Percentiles rank a stretch among this genome's conserved stretches.
phyloP scores from a whole-genome alignment of 2,329 filamentous ascomycete species.

The Cordyceps fumosorosea region DNA sequence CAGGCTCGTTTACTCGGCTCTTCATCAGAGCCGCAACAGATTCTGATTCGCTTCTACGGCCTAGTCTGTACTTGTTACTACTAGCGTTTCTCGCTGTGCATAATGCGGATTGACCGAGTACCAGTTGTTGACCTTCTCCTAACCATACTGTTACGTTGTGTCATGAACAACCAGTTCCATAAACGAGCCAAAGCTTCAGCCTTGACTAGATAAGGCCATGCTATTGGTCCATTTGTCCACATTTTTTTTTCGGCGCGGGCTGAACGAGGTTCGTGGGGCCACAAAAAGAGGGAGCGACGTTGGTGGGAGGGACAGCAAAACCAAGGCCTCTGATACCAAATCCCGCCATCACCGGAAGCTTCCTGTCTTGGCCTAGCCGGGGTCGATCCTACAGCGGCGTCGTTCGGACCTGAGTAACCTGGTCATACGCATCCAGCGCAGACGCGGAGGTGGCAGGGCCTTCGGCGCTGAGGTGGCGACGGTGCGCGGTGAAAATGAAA shows the following conservation, averaged over 20 bases:
- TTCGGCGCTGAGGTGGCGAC: neutral
- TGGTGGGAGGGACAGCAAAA: neutral
- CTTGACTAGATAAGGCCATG: neutral
- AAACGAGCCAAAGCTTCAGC: neutral
- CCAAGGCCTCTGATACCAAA: neutral
- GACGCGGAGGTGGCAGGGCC: neutral
- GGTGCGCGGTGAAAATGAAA: neutral
- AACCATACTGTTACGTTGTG: too few species aligned
- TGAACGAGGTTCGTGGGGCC: neutral
- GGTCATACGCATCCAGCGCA: too few species aligned
- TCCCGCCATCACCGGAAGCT: neutral
- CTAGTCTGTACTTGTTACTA: too few species aligned
- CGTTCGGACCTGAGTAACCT: neutral
- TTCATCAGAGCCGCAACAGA: too few species aligned
- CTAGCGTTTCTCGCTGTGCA: too few species aligned
- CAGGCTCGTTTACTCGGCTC: neutral
- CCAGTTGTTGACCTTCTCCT: too few species aligned
- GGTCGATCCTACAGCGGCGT: neutral
- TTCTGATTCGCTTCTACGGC: too few species aligned
- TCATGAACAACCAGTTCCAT: neutral
- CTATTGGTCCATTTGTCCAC: neutral
- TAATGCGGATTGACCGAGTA: too few species aligned
- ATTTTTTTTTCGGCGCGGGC: neutral
- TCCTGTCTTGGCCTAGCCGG: neutral
- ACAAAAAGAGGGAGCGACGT: neutral